Conservation (phyloP, 805 yeast genomes). For the Saccharomycopsis sp. region DNA sequence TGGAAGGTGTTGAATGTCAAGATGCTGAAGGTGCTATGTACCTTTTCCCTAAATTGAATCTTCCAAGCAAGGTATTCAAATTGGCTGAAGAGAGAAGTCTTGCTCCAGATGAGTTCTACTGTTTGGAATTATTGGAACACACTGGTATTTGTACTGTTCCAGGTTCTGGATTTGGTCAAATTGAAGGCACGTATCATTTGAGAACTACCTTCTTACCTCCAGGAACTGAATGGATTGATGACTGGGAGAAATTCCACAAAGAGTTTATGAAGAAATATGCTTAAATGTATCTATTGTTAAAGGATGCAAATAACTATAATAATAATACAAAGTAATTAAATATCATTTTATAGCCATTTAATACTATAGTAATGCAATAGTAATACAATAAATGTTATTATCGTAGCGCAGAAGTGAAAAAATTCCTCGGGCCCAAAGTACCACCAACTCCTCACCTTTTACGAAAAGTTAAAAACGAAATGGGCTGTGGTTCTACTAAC, state of each 20-base stretch:
- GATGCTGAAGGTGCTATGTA: constrained; percentile 98
- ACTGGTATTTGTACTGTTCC: constrained; percentile 98
- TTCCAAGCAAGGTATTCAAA: constrained; percentile 57
- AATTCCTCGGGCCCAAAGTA: too few species aligned
- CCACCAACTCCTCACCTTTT: too few species aligned
- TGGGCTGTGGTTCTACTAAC: too few species aligned
- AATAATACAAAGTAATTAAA: too few species aligned
- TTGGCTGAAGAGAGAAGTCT: constrained; percentile 51
- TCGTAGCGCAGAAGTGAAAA: too few species aligned
- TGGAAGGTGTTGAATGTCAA: constrained; percentile 83
- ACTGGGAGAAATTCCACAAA: constrained; percentile 75
- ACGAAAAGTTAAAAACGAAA: too few species aligned
- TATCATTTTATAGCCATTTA: too few species aligned
- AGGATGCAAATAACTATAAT: too few species aligned
- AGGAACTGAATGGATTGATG: constrained; percentile 79
- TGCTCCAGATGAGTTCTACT: constrained; percentile 82
- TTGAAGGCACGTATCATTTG: constrained; percentile 79
- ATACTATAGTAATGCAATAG: too few species aligned
- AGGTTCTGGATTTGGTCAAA: constrained; percentile 96
- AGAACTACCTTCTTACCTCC: constrained; percentile 97
- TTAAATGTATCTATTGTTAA: background rate
- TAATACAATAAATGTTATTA: too few species aligned
- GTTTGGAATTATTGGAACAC: constrained; percentile 69
- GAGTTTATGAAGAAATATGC: constrained; percentile 54
- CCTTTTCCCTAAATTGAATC: constrained; percentile 71